Percentiles rank a stretch among this genome's conserved stretches.
Conservation (phyloP, 2,329 filamentous ascomycete species). For the Arthrobotrys pseudoclavata region DNA sequence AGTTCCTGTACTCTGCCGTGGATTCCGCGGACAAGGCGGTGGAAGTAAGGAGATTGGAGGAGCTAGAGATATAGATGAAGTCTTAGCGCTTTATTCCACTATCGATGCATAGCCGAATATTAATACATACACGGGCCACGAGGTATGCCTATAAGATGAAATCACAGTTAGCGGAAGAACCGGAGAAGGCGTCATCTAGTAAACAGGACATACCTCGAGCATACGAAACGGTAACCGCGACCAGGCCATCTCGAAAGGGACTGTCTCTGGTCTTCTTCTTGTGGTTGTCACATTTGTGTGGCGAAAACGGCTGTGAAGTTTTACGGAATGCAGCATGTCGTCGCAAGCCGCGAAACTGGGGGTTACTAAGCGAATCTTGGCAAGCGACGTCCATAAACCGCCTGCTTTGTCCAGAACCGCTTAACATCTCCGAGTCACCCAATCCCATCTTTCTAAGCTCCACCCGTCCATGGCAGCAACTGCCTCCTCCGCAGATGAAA, state of each 20-base stretch:
- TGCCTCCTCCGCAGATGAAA: slow-evolving; percentile 21
- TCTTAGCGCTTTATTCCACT: slow-evolving; percentile 17
- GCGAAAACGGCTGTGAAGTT: background rate
- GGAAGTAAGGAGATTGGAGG: slow-evolving; percentile 54
- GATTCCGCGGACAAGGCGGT: slow-evolving; percentile 48
- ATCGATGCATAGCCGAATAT: background rate
- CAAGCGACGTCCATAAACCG: slow-evolving; percentile 1
- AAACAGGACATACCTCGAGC: slow-evolving; percentile 36
- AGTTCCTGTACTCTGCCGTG: slow-evolving; percentile 51
- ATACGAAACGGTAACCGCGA: slow-evolving; percentile 49
- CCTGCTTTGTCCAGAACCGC: background rate
- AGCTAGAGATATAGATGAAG: slow-evolving; percentile 22
- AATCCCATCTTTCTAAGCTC: background rate
- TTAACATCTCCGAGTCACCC: slow-evolving; percentile 15
- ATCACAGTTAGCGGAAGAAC: slow-evolving; percentile 13
- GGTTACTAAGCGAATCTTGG: slow-evolving; percentile 57
- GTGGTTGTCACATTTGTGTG: slow-evolving; percentile 38
- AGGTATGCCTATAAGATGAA: slow-evolving; percentile 48
- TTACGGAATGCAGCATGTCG: background rate
- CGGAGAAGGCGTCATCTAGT: background rate
- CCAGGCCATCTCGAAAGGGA: slow-evolving; percentile 46
- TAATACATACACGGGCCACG: slow-evolving; percentile 46
- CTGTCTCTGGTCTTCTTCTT: slow-evolving; percentile 7
- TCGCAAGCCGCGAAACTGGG: slow-evolving; percentile 5
- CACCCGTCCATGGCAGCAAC: slow-evolving; percentile 41